These are phyloP conservation scores for Rhodotorula sp. DNA, from an alignment of 1,284 basidiomycete species.

Conservation along the genomic window DNA sequence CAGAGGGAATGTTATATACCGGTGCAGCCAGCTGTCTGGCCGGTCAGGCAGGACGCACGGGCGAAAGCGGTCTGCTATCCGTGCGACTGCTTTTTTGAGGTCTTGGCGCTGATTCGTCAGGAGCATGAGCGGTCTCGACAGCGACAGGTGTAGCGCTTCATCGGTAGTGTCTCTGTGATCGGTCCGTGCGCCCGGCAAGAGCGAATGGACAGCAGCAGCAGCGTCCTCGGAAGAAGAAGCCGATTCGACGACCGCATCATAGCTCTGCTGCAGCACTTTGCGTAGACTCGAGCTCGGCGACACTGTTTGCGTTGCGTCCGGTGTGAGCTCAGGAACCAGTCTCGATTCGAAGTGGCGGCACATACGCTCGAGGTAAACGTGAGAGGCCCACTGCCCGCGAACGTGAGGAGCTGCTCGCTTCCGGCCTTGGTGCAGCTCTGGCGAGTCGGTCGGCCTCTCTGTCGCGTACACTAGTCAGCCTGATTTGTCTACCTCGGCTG, in stretches of 20 bases:
- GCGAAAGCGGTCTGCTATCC: slow-evolving; percentile 8
- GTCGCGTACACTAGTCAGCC: background rate
- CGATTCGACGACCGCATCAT: background rate
- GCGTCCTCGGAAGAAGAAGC: background rate
- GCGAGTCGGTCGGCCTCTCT: slow-evolving; percentile 59
- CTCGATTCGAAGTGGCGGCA: background rate
- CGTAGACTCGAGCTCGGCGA: slow-evolving; percentile 51
- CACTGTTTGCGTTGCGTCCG: background rate
- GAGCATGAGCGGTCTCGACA: slow-evolving; percentile 71
- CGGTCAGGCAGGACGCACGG: accelerated
- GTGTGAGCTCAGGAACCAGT: background rate
- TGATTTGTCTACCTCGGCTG: too few species aligned
- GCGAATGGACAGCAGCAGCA: slow-evolving; percentile 52
- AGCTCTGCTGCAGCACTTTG: slow-evolving; percentile 55
- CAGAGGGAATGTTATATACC: background rate
- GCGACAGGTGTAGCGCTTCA: slow-evolving; percentile 62
- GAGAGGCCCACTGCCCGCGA: slow-evolving; percentile 72
- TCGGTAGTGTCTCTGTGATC: slow-evolving; percentile 17
- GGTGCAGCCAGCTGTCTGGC: too few species aligned
- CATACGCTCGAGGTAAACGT: slow-evolving; percentile 61
- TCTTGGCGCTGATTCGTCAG: slow-evolving; percentile 71
- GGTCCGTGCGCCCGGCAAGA: slow-evolving; percentile 45
- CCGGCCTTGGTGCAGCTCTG: slow-evolving; percentile 73
- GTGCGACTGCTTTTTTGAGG: slow-evolving; percentile 12
- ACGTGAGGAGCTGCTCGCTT: slow-evolving; percentile 67